phyloP scores from a whole-genome alignment of 1,284 basidiomycete genomes.

The Leccinum holopus region DNA sequence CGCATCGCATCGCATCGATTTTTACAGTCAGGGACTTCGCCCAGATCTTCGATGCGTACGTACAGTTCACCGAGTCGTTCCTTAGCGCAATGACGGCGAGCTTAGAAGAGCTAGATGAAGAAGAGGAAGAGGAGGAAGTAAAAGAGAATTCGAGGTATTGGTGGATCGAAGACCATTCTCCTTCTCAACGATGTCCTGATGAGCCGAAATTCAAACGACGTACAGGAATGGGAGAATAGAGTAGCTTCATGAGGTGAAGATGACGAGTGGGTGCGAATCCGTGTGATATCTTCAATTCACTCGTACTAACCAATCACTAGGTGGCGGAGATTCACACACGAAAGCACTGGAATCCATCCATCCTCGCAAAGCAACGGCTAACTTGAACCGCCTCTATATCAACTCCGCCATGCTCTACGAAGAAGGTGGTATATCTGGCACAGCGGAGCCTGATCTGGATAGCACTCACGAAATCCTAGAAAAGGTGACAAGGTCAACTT shows the following conservation, averaged over 20 bases:
- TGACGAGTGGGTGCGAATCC: conserved; percentile 74
- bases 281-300: not conserved
- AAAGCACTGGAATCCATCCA: conserved; percentile 87
- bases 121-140: conserved; percentile 75
- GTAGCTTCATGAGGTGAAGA: conserved; percentile 92
- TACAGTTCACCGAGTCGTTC: conserved; percentile 91
- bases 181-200: conserved; percentile 95
- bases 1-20: conserved; percentile 70
- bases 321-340: conserved; percentile 92
- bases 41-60: conserved; percentile 97
- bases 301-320: conserved; percentile 38
- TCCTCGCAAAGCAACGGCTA: conserved; percentile 89
- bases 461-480: conserved; percentile 92
- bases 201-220: conserved; percentile 94
- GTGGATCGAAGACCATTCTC: conserved; percentile 93
- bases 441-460: conserved; percentile 80
- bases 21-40: conserved; percentile 97
- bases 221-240: conserved; percentile 99
- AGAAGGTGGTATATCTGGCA: conserved; percentile 80
- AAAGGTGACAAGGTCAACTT: conserved; percentile 89
- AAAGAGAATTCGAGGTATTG: conserved; percentile 87
- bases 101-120: conserved; percentile 64
- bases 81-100: conserved; percentile 92
- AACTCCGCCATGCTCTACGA: conserved; percentile 99
- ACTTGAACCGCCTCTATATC: conserved; percentile 88